Percentiles rank a stretch among this genome's conserved stretches.
These are phyloP conservation scores for Leccinum ponderosum DNA, from an alignment of 1,284 basidiomycete species.

Conservation along the genomic window DNA sequence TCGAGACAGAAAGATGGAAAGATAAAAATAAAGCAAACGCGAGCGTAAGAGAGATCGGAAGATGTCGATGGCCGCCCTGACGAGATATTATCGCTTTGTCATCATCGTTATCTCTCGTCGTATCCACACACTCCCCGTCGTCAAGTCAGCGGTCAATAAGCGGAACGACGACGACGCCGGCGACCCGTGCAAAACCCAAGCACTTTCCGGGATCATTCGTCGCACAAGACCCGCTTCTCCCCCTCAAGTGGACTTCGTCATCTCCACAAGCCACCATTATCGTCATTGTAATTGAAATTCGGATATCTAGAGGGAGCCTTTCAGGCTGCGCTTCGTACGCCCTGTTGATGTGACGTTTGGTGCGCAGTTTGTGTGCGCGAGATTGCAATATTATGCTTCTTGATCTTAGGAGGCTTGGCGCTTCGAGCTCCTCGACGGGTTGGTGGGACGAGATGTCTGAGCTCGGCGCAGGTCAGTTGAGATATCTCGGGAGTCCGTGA, in stretches of 20 bases:
- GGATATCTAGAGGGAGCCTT: background rate
- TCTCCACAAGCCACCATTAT: background rate
- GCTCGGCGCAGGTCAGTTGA: background rate
- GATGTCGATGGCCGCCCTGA: background rate
- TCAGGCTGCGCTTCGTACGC: background rate
- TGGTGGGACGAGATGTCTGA: background rate
- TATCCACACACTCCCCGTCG: background rate
- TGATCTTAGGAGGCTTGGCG: background rate
- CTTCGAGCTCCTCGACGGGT: background rate
- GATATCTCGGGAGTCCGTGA: background rate
- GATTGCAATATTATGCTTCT: background rate
- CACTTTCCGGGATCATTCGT: background rate
- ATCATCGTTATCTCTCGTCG: background rate
- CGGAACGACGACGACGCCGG: background rate
- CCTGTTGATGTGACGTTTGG: background rate
- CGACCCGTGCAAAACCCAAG: background rate
- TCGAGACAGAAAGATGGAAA: background rate
- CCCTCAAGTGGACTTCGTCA: background rate
- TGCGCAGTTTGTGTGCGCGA: background rate
- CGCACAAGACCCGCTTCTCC: background rate
- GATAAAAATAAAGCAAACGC: background rate
- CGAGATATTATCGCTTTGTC: background rate
- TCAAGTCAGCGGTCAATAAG: background rate
- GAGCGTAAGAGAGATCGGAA: background rate
- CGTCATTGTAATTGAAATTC: slow-evolving; percentile 6